Percentiles rank a stretch among this genome's conserved stretches.
These are phyloP conservation scores for Pseudognaphalium luteoalbum DNA, from an alignment of 129 eudicot species.

Conservation along the genomic window DNA sequence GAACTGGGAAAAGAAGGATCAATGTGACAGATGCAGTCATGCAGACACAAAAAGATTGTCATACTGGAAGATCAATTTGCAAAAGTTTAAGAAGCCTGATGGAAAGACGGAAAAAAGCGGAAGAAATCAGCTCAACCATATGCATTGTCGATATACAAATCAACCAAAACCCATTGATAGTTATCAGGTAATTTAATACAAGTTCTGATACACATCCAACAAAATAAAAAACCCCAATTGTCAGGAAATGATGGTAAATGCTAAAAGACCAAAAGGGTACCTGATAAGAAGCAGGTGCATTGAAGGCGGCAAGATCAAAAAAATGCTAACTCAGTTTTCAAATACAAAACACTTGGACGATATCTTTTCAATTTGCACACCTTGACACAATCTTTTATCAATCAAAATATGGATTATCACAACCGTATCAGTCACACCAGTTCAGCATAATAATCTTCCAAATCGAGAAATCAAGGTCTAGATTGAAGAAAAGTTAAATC, in stretches of 20 bases:
- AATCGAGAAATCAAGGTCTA: neutral
- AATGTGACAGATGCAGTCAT: neutral
- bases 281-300: neutral
- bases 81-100: neutral
- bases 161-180: too few relatives aligned
- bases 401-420: neutral
- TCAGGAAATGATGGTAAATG: too few relatives aligned
- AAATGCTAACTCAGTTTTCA: too few relatives aligned
- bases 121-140: neutral
- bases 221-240: too few relatives aligned
- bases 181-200: neutral
- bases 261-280: neutral
- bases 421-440: conserved; percentile 5
- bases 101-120: too few relatives aligned
- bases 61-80: neutral
- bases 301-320: neutral
- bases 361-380: too few relatives aligned
- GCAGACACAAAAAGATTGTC: neutral
- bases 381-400: too few relatives aligned
- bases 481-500: neutral
- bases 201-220: too few relatives aligned
- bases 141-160: too few relatives aligned
- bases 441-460: neutral
- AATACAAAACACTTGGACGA: too few relatives aligned
- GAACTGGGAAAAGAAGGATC: neutral